Base-by-base conservation (phyloP, 2,329 filamentous ascomycete genomes). In the Capronia americana region DNA sequence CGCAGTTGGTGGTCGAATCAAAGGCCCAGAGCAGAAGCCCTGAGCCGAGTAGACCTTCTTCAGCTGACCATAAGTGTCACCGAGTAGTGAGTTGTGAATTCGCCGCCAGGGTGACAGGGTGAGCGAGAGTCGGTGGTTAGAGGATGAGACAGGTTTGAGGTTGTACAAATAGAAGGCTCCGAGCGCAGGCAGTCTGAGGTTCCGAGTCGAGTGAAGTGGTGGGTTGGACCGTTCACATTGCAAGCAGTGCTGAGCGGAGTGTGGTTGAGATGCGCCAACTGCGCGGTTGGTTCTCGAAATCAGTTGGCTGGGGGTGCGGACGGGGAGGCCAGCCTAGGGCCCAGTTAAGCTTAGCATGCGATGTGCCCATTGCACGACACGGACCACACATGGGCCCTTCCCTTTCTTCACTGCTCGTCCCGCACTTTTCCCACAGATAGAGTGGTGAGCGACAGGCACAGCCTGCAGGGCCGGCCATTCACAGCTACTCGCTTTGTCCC, bases 11-110 rank as follows among this genome's bases (percentile, higher is more conserved):
- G 48, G 34, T 20, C 10, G 34, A 34, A 34, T 30, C 14, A 50
- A 46, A 59, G 68, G 68, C 68, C 64, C 68, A 70, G 65, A 68
- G 68, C 68, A 57, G 51, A 24, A 57, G 68, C 68, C 57, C 68
- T 64, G 68, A 70, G 68, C 68, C 68, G 57, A 34, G 41, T 23
- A 51, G 32, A 48, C 53, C 51, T 55, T 57, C 12, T 64, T 64
- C 56, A 70, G 65, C 68, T 64, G 65, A 60, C 28, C 68, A 70
- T 70, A 66, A 56, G 59, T 61, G 66, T 69, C 63, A 64, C 55
- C 38, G 53, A 20, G 24, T 7, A 7, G 44, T 44, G 10, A 50
- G 38, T 24, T 51, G 44, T 60, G 44, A 64, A 34, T 57, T 38
- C 56, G 8, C 53, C 41, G 51, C 48, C 46, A 34, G 46, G 50